These are phyloP conservation scores for Ophiobolus disseminans DNA, from an alignment of 2,329 filamentous ascomycete species.

Conservation along the genomic window DNA sequence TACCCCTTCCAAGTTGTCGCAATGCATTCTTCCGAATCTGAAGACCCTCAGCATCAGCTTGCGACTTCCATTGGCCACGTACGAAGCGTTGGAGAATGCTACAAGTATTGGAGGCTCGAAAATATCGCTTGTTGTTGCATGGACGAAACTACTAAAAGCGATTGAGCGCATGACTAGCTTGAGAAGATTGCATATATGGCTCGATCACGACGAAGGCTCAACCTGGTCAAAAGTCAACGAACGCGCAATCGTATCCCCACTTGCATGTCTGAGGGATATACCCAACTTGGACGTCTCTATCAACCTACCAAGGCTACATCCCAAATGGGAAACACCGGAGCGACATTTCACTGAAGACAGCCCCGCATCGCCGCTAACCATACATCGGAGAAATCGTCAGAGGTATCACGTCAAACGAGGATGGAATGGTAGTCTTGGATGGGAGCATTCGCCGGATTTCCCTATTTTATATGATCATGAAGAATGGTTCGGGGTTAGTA, in stretches of 20 bases:
- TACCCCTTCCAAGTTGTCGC: not conserved
- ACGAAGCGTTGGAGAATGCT: not conserved
- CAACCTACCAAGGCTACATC: conserved; percentile 17
- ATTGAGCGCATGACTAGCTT: conserved; percentile 1
- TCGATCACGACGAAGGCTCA: conserved; percentile 13
- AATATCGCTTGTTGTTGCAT: not conserved
- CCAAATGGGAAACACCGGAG: conserved; percentile 11
- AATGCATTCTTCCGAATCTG: not conserved
- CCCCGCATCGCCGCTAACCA: conserved; percentile 3
- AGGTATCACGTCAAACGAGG: not conserved
- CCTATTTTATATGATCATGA: conserved; percentile 1
- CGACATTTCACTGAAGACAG: conserved; percentile 17
- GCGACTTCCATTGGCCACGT: not conserved
- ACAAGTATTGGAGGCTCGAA: not conserved
- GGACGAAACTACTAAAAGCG: not conserved
- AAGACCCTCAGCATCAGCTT: not conserved
- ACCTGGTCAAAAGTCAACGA: conserved; percentile 20
- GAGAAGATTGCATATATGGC: conserved; percentile 15
- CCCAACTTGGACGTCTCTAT: conserved; percentile 11
- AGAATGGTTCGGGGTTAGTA: not conserved
- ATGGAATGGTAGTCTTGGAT: not conserved
- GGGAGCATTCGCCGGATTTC: not conserved
- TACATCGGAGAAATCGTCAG: conserved; percentile 8
- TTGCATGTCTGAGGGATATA: not conserved
- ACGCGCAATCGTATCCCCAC: conserved; percentile 13